Conservation (phyloP, 495 filamentous ascomycete genomes). For the Mytilinidion resinicola region DNA sequence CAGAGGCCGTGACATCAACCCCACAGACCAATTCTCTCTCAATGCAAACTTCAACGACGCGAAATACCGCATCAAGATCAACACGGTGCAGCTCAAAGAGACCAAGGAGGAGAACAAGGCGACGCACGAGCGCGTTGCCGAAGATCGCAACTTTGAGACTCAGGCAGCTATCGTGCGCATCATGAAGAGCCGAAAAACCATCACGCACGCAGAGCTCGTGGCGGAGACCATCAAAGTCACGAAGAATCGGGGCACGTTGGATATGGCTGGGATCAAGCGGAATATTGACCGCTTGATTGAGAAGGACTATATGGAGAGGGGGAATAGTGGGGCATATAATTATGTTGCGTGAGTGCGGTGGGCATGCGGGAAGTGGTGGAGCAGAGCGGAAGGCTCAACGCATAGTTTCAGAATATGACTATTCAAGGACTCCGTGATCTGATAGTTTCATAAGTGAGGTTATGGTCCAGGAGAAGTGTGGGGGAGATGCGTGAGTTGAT, state of each 20-base stretch:
- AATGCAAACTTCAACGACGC: constrained; percentile 69
- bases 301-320: constrained; percentile 89
- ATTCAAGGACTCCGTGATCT: too few species aligned
- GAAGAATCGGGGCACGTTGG: constrained; percentile 72
- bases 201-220: constrained; percentile 75
- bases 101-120: constrained; percentile 86
- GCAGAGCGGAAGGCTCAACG: too few species aligned
- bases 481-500: too few species aligned
- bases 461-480: too few species aligned
- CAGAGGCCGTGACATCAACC: constrained; percentile 70
- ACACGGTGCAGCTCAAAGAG: constrained; percentile 94
- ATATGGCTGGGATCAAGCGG: constrained; percentile 81
- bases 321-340: constrained; percentile 66
- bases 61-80: constrained; percentile 94
- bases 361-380: too few species aligned
- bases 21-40: constrained; percentile 71
- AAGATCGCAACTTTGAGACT: constrained; percentile 88
- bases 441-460: too few species aligned
- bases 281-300: constrained; percentile 99
- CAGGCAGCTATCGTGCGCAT: constrained; percentile 96
- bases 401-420: too few species aligned
- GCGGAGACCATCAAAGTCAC: constrained; percentile 85
- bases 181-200: constrained; percentile 90
- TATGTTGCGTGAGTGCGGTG: constrained; percentile 63
- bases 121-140: constrained; percentile 81